Conservation (phyloP, 2,329 filamentous ascomycete species). For the Metarhizium rileyi region DNA sequence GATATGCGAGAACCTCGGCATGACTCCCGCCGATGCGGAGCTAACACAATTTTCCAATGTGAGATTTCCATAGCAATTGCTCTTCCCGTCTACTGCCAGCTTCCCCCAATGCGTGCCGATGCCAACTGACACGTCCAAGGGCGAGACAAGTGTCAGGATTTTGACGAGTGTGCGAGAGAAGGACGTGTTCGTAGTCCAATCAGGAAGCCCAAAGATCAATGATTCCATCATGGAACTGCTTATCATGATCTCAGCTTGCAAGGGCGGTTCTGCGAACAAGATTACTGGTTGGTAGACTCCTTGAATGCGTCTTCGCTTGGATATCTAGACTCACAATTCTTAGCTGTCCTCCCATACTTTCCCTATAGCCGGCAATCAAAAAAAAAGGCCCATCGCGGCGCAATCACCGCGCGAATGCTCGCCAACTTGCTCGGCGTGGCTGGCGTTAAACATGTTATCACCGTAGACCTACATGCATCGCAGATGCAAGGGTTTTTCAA, state of each 20-base stretch:
- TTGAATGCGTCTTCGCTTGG: constrained; percentile 2
- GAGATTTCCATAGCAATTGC: constrained; percentile 27
- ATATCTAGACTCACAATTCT: constrained; percentile 3
- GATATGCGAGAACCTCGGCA: constrained; percentile 60
- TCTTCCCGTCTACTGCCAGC: neutral
- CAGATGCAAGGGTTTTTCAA: constrained; percentile 99
- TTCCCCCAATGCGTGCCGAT: constrained; percentile 6
- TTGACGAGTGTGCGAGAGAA: constrained; percentile 81
- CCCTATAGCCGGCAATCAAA: constrained; percentile 99
- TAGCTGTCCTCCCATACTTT: constrained; percentile 87
- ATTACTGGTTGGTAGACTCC: constrained; percentile 66
- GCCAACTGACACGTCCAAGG: constrained; percentile 30
- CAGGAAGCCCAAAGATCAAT: constrained; percentile 90
- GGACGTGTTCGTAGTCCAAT: constrained; percentile 98
- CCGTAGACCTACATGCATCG: constrained; percentile 90
- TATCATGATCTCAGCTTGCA: constrained; percentile 98
- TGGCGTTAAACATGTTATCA: constrained; percentile 95
- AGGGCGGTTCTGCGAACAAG: constrained; percentile 92
- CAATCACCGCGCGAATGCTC: constrained; percentile 94
- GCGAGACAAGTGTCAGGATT: constrained; percentile 61
- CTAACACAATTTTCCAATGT: constrained; percentile 63
- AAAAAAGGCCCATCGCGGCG: constrained; percentile 94
- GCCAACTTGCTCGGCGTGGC: constrained; percentile 90
- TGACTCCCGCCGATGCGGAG: constrained; percentile 54
- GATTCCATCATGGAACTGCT: constrained; percentile 98